Evolutionary conservation across 2,329 filamentous ascomycete species (phyloP), one percentile per base, ranked within the genome.

Genomic region (Colletotrichum trifolii): DNA sequence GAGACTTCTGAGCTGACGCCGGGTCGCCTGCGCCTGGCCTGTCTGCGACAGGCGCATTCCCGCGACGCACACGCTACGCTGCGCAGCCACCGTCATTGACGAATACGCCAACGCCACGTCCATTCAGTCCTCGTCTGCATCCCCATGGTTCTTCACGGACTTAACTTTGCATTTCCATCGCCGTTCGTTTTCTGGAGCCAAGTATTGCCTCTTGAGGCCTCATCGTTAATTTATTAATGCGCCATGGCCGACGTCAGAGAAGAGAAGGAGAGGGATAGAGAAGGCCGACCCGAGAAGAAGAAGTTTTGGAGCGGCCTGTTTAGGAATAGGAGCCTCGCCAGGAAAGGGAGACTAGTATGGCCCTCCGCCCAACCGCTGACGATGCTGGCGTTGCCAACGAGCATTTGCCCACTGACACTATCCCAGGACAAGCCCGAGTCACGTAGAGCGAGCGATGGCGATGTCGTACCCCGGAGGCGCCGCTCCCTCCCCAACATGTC

Each of bases 251-350:
- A 76, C 55, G 72, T 72, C 55, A 69, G 4, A 25, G 25, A 25
- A 25, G 25, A 69, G 50, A 73, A 74, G 12, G 62, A 36, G 47
- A 47, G 52, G 43, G 52, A 63, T 25, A 52, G 58, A 53, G 58
- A 66, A 49, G 53, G 63, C 45, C 73, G 60, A n/a, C 67, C 69
- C 56, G 78, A 78, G 70, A 81, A 81, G 74, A 82, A 79, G 69
- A 76, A 80, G 53, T 82, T 85, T 66, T 82, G 80, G 81, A 77
- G 78, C 38, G 77, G 77, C 65, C 74, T 88, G 60, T 79, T 87
- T 69, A 81, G 84, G 67, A 81, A 77, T 66, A 79, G 79, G 66
- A 84, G 81, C 73, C 76, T 77, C 57, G 76, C 80, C 25, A 76
- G 73, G 58, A 75, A 76, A 65, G 71, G 72, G 45, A 79, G 74